Evolutionary conservation across 305 asterid species (phyloP).

Genomic region (Ajuga reptans): DNA sequence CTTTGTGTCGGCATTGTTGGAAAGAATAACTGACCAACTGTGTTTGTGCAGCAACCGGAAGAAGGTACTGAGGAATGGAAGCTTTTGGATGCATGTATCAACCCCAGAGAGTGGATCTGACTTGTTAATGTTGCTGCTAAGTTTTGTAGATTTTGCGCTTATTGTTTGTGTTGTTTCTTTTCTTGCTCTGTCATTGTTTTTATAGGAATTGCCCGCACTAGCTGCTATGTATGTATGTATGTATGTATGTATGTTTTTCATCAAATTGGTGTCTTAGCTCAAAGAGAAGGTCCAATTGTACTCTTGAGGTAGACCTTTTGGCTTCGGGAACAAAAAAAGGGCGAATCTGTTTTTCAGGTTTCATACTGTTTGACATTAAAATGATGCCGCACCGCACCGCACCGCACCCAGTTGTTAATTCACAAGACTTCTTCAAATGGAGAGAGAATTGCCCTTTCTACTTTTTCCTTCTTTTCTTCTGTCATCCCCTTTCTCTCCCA

Average conservation of each 20-base stretch:
- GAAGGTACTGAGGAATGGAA: constrained; percentile 93
- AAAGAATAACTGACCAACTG: neutral
- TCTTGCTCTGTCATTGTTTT: neutral
- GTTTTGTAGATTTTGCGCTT: neutral
- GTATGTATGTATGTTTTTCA: neutral
- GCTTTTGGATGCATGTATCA: constrained; percentile 87
- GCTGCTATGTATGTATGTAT: neutral
- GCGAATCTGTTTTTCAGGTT: neutral
- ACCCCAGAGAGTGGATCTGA: constrained; percentile 86
- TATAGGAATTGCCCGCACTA: neutral
- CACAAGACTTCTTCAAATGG: neutral
- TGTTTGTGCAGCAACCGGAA: constrained; percentile 64
- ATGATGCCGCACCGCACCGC: no score
- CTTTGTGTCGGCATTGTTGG: neutral
- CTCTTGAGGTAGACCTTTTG: neutral
- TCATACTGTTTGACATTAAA: neutral
- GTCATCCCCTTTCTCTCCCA: no score
- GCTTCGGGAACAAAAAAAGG: no score
- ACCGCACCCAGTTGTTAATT: neutral
- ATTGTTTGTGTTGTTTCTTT: neutral
- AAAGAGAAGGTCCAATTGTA: neutral
- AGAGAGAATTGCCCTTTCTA: no score
- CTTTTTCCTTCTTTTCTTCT: no score
- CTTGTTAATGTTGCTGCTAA: constrained; percentile 11
- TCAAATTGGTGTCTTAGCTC: neutral